phyloP scores from a whole-genome alignment of 495 filamentous ascomycete species.

The Talaromyces stipitatus region DNA sequence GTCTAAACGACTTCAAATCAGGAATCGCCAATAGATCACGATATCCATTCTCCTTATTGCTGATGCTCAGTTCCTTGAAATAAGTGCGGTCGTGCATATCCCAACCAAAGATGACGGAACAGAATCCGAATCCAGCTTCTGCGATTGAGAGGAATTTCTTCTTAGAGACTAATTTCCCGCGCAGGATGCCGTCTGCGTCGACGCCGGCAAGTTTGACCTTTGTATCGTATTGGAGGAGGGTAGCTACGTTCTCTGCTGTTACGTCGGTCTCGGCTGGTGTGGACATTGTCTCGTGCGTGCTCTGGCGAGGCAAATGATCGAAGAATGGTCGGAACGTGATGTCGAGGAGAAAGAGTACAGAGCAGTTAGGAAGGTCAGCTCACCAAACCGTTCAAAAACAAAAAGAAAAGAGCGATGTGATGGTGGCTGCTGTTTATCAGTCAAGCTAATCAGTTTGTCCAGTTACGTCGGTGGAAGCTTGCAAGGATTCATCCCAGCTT shows the following conservation, averaged over 20 bases:
- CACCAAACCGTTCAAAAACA: background rate
- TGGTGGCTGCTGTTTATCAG: background rate
- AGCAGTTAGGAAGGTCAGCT: background rate
- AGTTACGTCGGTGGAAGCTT: background rate
- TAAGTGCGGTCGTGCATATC: slow-evolving; percentile 97
- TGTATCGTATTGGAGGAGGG: slow-evolving; percentile 64
- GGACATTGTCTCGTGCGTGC: background rate
- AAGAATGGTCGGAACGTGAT: background rate
- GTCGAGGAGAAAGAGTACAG: background rate
- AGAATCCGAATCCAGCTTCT: slow-evolving; percentile 86
- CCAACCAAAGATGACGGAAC: slow-evolving; percentile 95
- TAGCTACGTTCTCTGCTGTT: slow-evolving; percentile 52
- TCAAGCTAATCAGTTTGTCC: background rate
- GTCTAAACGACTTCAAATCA: slow-evolving; percentile 72
- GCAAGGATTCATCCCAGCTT: background rate
- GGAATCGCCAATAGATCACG: slow-evolving; percentile 79
- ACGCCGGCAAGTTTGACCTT: slow-evolving; percentile 88
- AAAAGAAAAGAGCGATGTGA: background rate
- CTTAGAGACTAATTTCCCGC: slow-evolving; percentile 93
- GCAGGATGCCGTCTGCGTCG: slow-evolving; percentile 84
- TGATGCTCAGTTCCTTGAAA: slow-evolving; percentile 68
- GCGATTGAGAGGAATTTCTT: slow-evolving; percentile 89
- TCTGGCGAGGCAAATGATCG: background rate
- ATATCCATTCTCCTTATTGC: slow-evolving; percentile 87
- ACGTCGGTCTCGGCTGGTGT: slow-evolving; percentile 17